Base-by-base conservation (phyloP, 1,284 basidiomycete genomes). In the Cutaneotrichosporon cyanovorans region DNA sequence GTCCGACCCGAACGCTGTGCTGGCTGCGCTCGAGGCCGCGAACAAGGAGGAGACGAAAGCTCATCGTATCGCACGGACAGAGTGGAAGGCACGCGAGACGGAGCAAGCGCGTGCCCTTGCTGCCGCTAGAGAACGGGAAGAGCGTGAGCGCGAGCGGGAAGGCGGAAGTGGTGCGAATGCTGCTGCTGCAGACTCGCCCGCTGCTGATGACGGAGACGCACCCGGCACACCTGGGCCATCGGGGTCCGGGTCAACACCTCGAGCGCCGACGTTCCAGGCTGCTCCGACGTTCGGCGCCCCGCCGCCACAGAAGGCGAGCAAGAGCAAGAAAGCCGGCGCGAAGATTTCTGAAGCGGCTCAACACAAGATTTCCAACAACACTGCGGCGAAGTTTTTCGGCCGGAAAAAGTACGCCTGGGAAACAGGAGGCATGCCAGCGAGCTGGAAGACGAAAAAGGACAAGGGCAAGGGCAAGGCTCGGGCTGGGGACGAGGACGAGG, bases 351-450 rank as follows among this genome's bases (percentile, higher is more conserved):
- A 63, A 2, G 65, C 65, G 23, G 61, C 60, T n/a, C 59, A 61
- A 34, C 57, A 59, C 33, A 68, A 66, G 49, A 59, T 64, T 55
- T 58, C 62, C 0, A 69, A 69, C 49, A 45, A 53, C 21, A 62
- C 60, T 8, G 66, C 67, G 2, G 54, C 58, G 46, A 36, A 33
- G 19, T n/a, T 10, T 3, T 35, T 23, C 0, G 45, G 43, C 5
- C 22, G 53, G 5, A 61, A 58, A 35, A 58, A 60, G 47, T 69
- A 69, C 49, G 53, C 57, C 20, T 69, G 67, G 67, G 56, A 68
- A 59, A 58, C 48, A 37, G 61, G 56, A 10, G 47, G 45, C 10
- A 45, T 35, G 21, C 25, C 25, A 7, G 25, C 25, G 8, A 28
- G 25, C 25, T 28, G 25, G 25, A 28, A 28, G 12, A 28, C 25